Conservation (phyloP, 1,284 basidiomycete genomes). For the Phlebopus sp. region DNA sequence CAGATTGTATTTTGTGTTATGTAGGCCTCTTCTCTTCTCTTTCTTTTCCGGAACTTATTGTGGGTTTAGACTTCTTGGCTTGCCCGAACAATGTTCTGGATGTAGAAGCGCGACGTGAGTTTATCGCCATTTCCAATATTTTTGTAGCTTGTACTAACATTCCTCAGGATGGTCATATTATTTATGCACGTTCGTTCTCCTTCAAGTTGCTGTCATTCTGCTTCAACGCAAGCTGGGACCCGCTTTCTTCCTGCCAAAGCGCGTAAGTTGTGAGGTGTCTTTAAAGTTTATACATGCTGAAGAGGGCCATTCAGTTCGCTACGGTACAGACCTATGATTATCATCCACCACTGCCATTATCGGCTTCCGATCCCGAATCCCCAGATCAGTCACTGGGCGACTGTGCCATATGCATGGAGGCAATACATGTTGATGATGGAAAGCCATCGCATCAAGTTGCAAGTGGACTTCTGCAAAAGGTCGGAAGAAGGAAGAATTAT, state of each 20-base stretch:
- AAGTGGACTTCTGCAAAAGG: constrained; percentile 34
- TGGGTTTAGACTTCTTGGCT: constrained; percentile 67
- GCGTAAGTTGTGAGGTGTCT: constrained; percentile 36
- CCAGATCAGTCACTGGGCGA: constrained; percentile 74
- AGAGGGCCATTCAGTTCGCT: constrained; percentile 46
- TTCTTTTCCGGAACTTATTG: background rate
- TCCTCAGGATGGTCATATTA: constrained; percentile 63
- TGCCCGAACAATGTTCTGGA: constrained; percentile 87
- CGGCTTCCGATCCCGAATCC: constrained; percentile 62
- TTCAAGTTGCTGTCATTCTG: constrained; percentile 66
- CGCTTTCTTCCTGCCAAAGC: constrained; percentile 74
- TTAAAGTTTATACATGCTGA: background rate
- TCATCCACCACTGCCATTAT: constrained; percentile 69
- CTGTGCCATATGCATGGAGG: constrained; percentile 90
- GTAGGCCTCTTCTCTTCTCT: constrained; percentile 46
- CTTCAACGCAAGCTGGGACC: constrained; percentile 80
- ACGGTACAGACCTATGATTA: constrained; percentile 75
- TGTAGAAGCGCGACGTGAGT: constrained; percentile 63
- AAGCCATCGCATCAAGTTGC: constrained; percentile 33
- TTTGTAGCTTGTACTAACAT: background rate
- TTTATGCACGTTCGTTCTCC: constrained; percentile 58
- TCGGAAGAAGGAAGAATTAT: constrained; percentile 59
- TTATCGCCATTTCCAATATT: background rate
- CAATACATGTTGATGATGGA: constrained; percentile 59
- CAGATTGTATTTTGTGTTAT: constrained; percentile 69